Conservation (phyloP, 208 protist genomes). For the Leishmania gerbilli region DNA sequence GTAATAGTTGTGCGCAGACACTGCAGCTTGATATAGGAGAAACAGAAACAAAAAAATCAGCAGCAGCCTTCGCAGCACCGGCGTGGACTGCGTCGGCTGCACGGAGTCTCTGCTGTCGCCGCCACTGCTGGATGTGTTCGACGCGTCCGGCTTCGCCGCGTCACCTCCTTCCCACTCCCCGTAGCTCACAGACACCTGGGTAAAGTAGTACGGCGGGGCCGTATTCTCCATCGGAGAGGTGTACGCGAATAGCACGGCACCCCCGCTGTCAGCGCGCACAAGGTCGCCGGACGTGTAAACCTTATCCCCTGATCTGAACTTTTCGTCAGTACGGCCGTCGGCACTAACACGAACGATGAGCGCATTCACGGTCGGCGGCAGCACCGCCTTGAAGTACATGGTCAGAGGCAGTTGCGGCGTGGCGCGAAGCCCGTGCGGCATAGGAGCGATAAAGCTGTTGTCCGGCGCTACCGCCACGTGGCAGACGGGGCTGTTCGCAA, state of each 20-base stretch:
- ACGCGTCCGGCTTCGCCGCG: not conserved
- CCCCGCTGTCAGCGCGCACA: constrained; percentile 14
- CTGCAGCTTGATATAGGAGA: constrained; percentile 45
- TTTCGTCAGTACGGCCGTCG: not conserved
- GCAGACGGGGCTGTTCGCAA: constrained; percentile 72
- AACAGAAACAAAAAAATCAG: constrained; percentile 36
- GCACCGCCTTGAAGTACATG: constrained; percentile 61
- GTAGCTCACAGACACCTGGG: constrained; percentile 24
- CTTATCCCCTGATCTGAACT: constrained; percentile 12
- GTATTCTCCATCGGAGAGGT: not conserved
- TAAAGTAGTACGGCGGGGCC: constrained; percentile 18
- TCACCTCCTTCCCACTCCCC: not conserved
- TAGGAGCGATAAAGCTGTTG: constrained; percentile 52
- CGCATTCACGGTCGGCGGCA: constrained; percentile 38
- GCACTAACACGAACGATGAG: constrained; percentile 13
- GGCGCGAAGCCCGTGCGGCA: constrained; percentile 41
- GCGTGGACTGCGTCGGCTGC: constrained; percentile 4
- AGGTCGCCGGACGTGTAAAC: constrained; percentile 26
- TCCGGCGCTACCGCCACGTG: constrained; percentile 53
- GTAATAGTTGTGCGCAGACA: constrained; percentile 65
- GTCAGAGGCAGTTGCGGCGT: constrained; percentile 13
- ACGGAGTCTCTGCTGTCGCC: not conserved
- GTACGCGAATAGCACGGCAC: constrained; percentile 27
- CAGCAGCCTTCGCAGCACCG: constrained; percentile 25
- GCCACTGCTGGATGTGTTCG: not conserved